Conservation (phyloP, 2,329 filamentous ascomycete genomes). For the Fusarium equiseti region DNA sequence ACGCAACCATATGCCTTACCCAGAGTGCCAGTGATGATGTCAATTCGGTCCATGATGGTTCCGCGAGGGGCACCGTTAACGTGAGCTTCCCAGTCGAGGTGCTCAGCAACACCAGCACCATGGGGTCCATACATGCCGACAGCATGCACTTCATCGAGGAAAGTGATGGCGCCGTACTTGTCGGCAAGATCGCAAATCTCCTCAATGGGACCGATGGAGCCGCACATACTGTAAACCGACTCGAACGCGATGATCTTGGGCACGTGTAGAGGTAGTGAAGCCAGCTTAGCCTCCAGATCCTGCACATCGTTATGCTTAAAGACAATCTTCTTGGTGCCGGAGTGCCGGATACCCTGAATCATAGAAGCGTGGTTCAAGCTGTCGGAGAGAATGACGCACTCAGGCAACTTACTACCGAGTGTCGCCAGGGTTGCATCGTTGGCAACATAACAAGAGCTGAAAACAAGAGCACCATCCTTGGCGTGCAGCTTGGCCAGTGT, state of each 20-base stretch:
- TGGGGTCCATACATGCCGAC: slow-evolving; percentile 99
- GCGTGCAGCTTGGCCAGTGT: slow-evolving; percentile 89
- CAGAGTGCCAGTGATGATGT: slow-evolving; percentile 97
- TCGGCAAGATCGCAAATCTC: slow-evolving; percentile 96
- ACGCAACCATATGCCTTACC: slow-evolving; percentile 99
- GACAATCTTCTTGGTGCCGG: slow-evolving; percentile 95
- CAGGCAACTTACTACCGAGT: slow-evolving; percentile 93
- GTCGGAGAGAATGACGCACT: slow-evolving; percentile 98
- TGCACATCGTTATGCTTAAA: slow-evolving; percentile 99
- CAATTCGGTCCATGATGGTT: slow-evolving; percentile 93
- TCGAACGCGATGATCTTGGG: slow-evolving; percentile 99
- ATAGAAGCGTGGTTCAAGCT: slow-evolving; percentile 98
- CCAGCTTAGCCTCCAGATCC: slow-evolving; percentile 92
- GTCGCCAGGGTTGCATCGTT: slow-evolving; percentile 98
- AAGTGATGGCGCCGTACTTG: slow-evolving; percentile 97
- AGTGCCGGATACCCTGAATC: slow-evolving; percentile 99
- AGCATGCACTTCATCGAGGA: slow-evolving; percentile 97
- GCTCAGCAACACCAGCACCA: slow-evolving; percentile 95
- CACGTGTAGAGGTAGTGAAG: slow-evolving; percentile 82
- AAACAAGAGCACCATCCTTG: slow-evolving; percentile 92
- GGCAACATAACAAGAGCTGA: slow-evolving; percentile 97
- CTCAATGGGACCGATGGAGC: slow-evolving; percentile 94
- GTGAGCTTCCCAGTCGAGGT: slow-evolving; percentile 93
- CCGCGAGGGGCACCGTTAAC: slow-evolving; percentile 78
- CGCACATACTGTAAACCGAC: slow-evolving; percentile 99